These are phyloP conservation scores for Aspergillus texensis DNA, from an alignment of 2,329 filamentous ascomycete genomes.

Conservation along the genomic window DNA sequence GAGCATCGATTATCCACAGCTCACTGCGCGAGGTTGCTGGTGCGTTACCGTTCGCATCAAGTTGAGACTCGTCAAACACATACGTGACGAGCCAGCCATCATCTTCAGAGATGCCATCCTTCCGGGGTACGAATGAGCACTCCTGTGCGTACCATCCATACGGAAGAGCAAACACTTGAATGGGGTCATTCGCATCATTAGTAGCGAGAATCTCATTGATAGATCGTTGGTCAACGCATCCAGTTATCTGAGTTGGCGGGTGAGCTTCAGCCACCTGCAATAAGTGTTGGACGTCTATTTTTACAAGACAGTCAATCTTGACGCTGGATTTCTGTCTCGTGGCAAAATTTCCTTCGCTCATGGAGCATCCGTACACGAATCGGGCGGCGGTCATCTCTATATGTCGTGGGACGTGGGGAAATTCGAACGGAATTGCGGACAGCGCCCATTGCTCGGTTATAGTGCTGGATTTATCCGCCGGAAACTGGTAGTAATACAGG, in stretches of 20 bases:
- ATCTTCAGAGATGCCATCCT: slow-evolving; percentile 54
- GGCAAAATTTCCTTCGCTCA: slow-evolving; percentile 28
- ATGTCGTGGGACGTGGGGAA: slow-evolving; percentile 61
- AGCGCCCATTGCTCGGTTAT: slow-evolving; percentile 68
- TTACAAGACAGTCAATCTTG: slow-evolving; percentile 17
- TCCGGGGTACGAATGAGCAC: slow-evolving; percentile 63
- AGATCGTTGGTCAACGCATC: slow-evolving; percentile 63
- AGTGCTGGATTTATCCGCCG: slow-evolving; percentile 4
- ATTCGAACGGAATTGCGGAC: slow-evolving; percentile 68
- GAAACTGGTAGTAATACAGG: slow-evolving; percentile 69
- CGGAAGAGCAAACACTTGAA: slow-evolving; percentile 65
- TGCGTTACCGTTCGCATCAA: slow-evolving; percentile 55
- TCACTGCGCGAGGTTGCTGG: slow-evolving; percentile 55
- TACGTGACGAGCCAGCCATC: slow-evolving; percentile 70
- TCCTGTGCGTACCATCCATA: slow-evolving; percentile 67
- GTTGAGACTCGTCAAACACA: slow-evolving; percentile 69
- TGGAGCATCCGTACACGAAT: slow-evolving; percentile 71
- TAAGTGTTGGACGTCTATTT: slow-evolving; percentile 9
- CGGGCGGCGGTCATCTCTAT: slow-evolving; percentile 59
- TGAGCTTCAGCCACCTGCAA: slow-evolving; percentile 53
- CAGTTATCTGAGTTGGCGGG: slow-evolving; percentile 55
- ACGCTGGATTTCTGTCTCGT: not conserved
- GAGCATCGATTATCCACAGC: slow-evolving; percentile 70
- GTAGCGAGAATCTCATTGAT: slow-evolving; percentile 56
- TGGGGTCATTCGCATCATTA: slow-evolving; percentile 54